Percentiles rank a stretch among this genome's conserved stretches.
Conservation (phyloP, 2,329 filamentous ascomycete species). For the Chaetomium olivaceum region DNA sequence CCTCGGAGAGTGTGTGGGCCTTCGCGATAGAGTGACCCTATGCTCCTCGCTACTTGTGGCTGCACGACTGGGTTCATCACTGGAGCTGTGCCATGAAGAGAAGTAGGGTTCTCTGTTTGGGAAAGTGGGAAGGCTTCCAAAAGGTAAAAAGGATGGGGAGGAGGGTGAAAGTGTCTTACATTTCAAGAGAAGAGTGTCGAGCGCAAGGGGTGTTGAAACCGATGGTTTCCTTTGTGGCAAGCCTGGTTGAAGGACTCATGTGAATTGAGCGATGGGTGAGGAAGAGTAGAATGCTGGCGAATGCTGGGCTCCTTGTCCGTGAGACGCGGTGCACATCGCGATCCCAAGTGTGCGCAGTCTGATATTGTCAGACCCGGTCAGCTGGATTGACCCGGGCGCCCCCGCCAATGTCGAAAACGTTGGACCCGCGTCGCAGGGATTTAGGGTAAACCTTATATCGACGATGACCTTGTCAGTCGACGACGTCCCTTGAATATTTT, state of each 20-base stretch:
- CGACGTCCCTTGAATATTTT: background rate
- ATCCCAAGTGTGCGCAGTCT: background rate
- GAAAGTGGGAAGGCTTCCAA: background rate
- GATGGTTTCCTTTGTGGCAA: background rate
- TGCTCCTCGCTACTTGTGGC: background rate
- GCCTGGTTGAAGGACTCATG: background rate
- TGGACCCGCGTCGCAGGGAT: conserved; percentile 4
- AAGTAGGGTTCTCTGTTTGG: background rate
- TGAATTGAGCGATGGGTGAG: background rate
- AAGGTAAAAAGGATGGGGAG: background rate
- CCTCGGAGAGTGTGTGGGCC: background rate
- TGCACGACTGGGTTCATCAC: background rate
- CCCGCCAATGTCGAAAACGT: background rate
- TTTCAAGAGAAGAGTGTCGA: background rate
- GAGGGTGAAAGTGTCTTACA: too few relatives aligned
- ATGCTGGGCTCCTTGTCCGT: background rate
- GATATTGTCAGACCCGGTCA: background rate
- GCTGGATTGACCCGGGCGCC: background rate
- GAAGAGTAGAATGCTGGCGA: background rate
- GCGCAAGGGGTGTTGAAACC: background rate
- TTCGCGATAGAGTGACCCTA: background rate
- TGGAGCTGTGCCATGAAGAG: background rate
- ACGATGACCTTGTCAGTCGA: background rate
- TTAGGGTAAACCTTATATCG: conserved; percentile 2
- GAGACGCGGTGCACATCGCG: background rate